Evolutionary conservation across 2,329 filamentous ascomycete species (phyloP), one percentile per base, ranked within the genome.

Genomic region (Aspergillus aculeatus): DNA sequence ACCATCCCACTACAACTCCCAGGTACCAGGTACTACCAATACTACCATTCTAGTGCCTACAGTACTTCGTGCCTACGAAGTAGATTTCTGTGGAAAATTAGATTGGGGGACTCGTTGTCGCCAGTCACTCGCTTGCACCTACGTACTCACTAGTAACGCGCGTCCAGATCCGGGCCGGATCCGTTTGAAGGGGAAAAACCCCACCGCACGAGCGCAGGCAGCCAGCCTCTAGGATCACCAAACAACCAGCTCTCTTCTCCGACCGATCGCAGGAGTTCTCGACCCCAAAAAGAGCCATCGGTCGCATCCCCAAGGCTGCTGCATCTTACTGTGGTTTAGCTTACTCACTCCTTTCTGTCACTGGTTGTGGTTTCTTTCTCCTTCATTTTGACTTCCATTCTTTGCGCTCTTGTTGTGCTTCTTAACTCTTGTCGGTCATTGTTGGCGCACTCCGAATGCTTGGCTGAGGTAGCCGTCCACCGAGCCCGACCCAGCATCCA

Each of bases 201-300:
- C 66, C 63, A 66, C 66, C 65, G 65, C 65, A 68, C 65, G 66
- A 67, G 64, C 54, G 59, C 64, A 59, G 60, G 54, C 57, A 62
- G 61, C 60, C 61, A 64, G 63, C 64, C 58, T 62, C 56, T 50
- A 62, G 56, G 52, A 61, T 47, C 59, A 55, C 41, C 35, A 47
- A 60, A 50, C 24, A 56, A 47, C 38, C 56, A 63, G 60, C 61
- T 62, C 59, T 62, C 53, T 49, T 50, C 51, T 49, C 57, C 32
- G 26, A 12, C 32, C 59, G 50, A 60, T 54, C 59, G 52, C 57
- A 57, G 53, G 58, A 57, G 47, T 58, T 59, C 57, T 54, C 53
- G 50, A 55, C 52, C 52, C 48, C 32, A 53, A 16, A 51, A 26
- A 57, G 21, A 58, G 23, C 32, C 38, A 32, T 38, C 35, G 44